Evolutionary conservation across 1,284 basidiomycete species (phyloP).

Genomic region (Leccinum angustisporum): DNA sequence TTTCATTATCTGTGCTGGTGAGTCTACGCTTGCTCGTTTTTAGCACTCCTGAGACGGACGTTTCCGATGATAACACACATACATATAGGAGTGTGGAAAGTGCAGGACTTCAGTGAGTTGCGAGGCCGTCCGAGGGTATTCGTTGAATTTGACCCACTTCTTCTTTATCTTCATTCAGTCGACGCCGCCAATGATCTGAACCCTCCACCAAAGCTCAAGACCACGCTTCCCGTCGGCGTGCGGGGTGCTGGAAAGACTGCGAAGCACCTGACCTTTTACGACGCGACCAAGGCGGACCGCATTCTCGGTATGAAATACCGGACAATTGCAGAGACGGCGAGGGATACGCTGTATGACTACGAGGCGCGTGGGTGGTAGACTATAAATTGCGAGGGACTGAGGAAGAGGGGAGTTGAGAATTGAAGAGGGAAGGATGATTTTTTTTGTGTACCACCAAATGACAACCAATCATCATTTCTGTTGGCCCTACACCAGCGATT

Average conservation of each 20-base stretch:
- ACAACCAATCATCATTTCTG: neutral
- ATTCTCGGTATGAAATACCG: neutral
- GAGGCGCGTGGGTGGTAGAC: neutral
- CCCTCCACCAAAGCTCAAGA: neutral
- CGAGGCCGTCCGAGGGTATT: neutral
- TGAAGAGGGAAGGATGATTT: neutral
- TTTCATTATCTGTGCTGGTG: neutral
- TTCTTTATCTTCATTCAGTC: neutral
- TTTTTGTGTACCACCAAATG: neutral
- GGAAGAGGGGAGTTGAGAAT: neutral
- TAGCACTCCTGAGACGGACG: neutral
- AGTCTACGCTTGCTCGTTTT: neutral
- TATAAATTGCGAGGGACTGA: neutral
- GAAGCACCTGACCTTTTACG: neutral
- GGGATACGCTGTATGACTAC: neutral
- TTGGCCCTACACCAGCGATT: no score
- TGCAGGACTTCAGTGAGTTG: neutral
- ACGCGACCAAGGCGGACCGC: neutral
- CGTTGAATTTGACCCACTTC: neutral
- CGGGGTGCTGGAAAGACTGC: neutral
- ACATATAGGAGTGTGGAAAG: neutral
- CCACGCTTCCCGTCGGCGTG: neutral
- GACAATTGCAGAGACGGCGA: neutral
- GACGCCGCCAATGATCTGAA: neutral
- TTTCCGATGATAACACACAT: neutral